phyloP scores from a whole-genome alignment of 192 early-diverging fungal genomes.

The Chytriomyces sp. region DNA sequence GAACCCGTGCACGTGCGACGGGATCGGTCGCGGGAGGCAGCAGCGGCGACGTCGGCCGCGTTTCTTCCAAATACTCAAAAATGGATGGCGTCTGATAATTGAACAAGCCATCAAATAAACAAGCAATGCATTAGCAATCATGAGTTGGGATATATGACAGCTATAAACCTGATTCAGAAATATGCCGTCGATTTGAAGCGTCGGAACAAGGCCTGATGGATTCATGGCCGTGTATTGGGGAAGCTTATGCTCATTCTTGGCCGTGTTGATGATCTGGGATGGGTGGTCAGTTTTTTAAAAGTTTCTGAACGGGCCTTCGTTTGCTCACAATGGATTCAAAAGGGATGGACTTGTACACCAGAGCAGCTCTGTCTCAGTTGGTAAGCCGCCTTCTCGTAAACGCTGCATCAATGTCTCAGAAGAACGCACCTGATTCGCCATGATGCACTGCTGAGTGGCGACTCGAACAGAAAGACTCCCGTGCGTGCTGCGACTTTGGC shows the following conservation, averaged over 20 bases:
- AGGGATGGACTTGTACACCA: not conserved
- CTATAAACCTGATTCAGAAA: not conserved
- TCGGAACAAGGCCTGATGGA: slow-evolving; percentile 18
- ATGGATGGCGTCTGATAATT: not conserved
- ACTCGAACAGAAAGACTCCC: not conserved
- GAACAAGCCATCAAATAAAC: too few relatives aligned
- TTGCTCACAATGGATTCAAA: not conserved
- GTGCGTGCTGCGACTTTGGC: too few relatives aligned
- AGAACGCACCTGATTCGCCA: not conserved
- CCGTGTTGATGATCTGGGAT: not conserved
- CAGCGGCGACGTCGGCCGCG: not conserved
- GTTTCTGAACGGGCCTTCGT: too few relatives aligned
- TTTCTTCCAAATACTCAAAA: slow-evolving; percentile 24
- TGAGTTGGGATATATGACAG: too few relatives aligned
- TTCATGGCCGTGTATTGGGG: slow-evolving; percentile 6
- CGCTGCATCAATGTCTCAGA: not conserved
- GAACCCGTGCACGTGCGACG: slow-evolving; percentile 1
- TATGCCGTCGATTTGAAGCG: not conserved
- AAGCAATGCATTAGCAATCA: too few relatives aligned
- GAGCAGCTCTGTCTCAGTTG: not conserved
- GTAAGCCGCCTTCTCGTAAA: not conserved
- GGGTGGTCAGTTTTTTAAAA: too few relatives aligned
- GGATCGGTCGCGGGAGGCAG: slow-evolving; percentile 1
- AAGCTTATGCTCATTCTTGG: not conserved
- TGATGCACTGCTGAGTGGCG: not conserved